Evolutionary conservation across 2,329 filamentous ascomycete species (phyloP), one percentile per base, ranked within the genome.

Genomic region (Scytalidium lignicola): DNA sequence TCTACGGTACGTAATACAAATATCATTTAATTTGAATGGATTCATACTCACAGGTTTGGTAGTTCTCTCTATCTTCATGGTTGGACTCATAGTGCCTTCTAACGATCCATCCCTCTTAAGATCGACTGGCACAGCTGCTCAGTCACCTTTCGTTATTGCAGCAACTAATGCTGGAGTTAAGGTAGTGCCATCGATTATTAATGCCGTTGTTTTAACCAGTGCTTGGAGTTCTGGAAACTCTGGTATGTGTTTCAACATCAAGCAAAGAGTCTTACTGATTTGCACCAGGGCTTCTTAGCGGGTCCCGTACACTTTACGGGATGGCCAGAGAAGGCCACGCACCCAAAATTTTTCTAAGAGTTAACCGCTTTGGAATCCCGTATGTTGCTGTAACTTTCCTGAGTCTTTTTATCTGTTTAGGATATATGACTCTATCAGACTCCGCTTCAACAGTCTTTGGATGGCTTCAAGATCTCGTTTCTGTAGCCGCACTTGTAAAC

Each of bases 191-290:
- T 80, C 79, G 8, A 76, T 90, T 47, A 82, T 90, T 66, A 90
- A 90, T 63, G 85, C 85, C 39, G 74, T 89, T 37, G 83, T 90
- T 59, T 74, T 90, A 56, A 86, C 82, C 0, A 85, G 82, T 0
- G 84, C 83, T 0, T 83, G 80, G 67, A 87, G 83, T 0, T 76
- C 84, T 0, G 83, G 79, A 0, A 89, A 89, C 57, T 47, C 45
- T 7, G 45, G 32, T 37, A 37, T 15, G 32, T 80, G n/a, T 79
- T 10, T 37, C 15, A 37, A 15, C 15, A 13, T 17, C 15, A n/a
- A 37, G 4, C 6, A 7, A 17, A 37, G 32, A 17, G 15, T 17
- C 12, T 37, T 37, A 15, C 32, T 37, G 15, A 37, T 37, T 46
- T 85, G 85, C 66, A 82, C 78, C 0, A 81, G 83, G 81, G 85